A percentile compares a stretch with the other conserved stretches of the same genome.
Evolutionary conservation across 139 green algal genomes (phyloP).

Genomic region (Chlorella ohadii): DNA sequence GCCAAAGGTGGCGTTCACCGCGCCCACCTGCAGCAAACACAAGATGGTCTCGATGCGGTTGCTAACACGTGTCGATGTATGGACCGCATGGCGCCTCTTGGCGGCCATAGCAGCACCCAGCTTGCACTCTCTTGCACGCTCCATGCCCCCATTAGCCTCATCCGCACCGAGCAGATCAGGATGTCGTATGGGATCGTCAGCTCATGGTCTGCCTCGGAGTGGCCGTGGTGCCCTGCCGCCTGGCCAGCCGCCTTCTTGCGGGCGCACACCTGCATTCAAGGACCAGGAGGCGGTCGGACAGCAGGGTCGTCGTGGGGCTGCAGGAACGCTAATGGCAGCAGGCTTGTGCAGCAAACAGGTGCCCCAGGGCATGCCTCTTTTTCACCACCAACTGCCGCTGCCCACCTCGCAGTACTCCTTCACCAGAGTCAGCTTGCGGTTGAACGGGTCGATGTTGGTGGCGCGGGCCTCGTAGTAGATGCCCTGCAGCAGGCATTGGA

Average conservation of each 20-base stretch:
- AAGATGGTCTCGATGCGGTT: too few relatives aligned
- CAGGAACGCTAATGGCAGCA: neutral
- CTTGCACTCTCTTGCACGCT: too few relatives aligned
- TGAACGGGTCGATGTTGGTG: conserved; percentile 70
- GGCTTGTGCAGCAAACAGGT: too few relatives aligned
- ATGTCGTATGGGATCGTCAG: neutral
- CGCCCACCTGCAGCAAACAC: conserved; percentile 33
- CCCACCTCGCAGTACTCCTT: conserved; percentile 4
- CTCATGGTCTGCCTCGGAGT: neutral
- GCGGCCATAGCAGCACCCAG: too few relatives aligned
- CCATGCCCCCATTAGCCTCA: too few relatives aligned
- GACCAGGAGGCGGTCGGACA: neutral
- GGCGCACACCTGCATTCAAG: neutral
- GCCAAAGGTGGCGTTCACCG: conserved; percentile 67
- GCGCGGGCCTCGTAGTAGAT: conserved; percentile 81
- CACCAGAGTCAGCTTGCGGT: neutral
- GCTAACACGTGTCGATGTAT: too few relatives aligned
- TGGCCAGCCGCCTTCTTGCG: neutral
- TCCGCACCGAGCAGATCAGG: conserved; percentile 5
- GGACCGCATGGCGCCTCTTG: too few relatives aligned
- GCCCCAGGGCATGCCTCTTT: too few relatives aligned
- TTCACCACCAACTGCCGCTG: too few relatives aligned
- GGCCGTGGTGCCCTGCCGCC: neutral
- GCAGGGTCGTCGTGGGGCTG: too few relatives aligned
- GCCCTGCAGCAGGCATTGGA: too few relatives aligned